Percentiles rank a stretch among this genome's conserved stretches.
Evolutionary conservation across 2,329 filamentous ascomycete species (phyloP).

Genomic region (Dendryphion nanum): DNA sequence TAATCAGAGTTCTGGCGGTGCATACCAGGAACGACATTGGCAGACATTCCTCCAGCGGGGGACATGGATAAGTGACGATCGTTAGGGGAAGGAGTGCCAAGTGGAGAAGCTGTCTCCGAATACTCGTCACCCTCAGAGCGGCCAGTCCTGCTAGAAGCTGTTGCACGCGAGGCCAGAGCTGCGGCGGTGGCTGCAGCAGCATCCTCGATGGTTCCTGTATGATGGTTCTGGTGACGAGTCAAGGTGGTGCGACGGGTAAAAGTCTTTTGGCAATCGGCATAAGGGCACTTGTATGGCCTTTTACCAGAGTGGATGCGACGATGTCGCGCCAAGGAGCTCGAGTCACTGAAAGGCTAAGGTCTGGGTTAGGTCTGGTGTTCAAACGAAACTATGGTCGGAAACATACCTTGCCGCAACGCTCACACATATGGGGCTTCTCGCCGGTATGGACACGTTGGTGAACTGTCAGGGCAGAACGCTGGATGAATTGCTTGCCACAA

Average conservation of each 20-base stretch:
- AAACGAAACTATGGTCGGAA: constrained; percentile 1
- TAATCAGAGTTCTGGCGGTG: constrained; percentile 69
- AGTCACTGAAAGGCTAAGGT: constrained; percentile 86
- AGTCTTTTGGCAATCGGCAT: constrained; percentile 96
- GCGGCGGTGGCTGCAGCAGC: constrained; percentile 86
- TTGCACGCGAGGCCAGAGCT: constrained; percentile 64
- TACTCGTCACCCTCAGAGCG: constrained; percentile 70
- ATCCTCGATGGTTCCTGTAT: constrained; percentile 92
- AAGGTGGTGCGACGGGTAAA: constrained; percentile 94
- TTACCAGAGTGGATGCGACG: constrained; percentile 94
- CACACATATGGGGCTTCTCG: constrained; percentile 98
- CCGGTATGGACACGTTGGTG: constrained; percentile 95
- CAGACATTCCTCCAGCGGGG: constrained; percentile 70
- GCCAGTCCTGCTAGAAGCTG: constrained; percentile 48
- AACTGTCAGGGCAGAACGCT: constrained; percentile 91
- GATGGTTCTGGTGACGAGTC: constrained; percentile 92
- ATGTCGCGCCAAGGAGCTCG: constrained; percentile 88
- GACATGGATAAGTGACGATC: constrained; percentile 78
- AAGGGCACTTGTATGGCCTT: constrained; percentile 95
- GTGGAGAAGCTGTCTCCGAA: constrained; percentile 69
- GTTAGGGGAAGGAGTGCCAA: constrained; percentile 80
- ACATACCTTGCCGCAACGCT: constrained; percentile 89
- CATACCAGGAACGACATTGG: constrained; percentile 62
- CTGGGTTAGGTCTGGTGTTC: constrained; percentile 21
- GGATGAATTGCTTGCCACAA: constrained; percentile 96